Evolutionary conservation across 441 rosid genomes (phyloP), one percentile per base, ranked within the genome.

Genomic region (Brassica balearica): DNA sequence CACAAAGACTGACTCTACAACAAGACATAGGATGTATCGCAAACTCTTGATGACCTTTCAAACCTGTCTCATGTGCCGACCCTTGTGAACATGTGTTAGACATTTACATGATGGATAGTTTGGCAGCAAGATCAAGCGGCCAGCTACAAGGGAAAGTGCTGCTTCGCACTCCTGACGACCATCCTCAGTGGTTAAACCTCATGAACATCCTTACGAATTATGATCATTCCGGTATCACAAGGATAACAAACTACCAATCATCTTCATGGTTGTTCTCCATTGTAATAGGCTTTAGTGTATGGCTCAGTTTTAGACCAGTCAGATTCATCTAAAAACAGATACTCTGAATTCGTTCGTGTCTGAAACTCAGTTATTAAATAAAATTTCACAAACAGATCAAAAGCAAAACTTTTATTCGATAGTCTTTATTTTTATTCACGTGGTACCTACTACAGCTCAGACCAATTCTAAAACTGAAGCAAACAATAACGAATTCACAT

Each of bases 181-280:
- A 72, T 15, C 43, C 43, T 62, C 5, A 61, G 41, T 36, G n/a
- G 34, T 46, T 71, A 56, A 58, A 14, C 68, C 25, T 12, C 69
- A 65, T 19, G 5, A 3, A 91, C 51, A 86, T 89, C 69, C 25
- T 23, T 23, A 46, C 12, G 48, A 10, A 41, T 3, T 32, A 89
- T 84, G 91, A 84, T 85, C 75, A 84, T 87, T 29, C 86, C 86
- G 1, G 82, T 78, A 32, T 34, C 84, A 2, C 87, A 84, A 75
- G 84, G 90, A n/a, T 91, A 92, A 66, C 75, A 85, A 32, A 82
- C 88, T 34, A 25, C 90, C 91, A 41, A 77, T 88, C 69, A 20
- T 76, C 86, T 61, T 83, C 64, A 81, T 90, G 25, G 25, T 86
- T 67, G 81, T 87, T 75, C 87, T 85, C 78, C 85, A 14, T 88